A percentile compares a stretch with the other conserved stretches of the same genome.
Conservation (phyloP, 371 early-diverging fungal genomes). For the Mortierella sp. region DNA sequence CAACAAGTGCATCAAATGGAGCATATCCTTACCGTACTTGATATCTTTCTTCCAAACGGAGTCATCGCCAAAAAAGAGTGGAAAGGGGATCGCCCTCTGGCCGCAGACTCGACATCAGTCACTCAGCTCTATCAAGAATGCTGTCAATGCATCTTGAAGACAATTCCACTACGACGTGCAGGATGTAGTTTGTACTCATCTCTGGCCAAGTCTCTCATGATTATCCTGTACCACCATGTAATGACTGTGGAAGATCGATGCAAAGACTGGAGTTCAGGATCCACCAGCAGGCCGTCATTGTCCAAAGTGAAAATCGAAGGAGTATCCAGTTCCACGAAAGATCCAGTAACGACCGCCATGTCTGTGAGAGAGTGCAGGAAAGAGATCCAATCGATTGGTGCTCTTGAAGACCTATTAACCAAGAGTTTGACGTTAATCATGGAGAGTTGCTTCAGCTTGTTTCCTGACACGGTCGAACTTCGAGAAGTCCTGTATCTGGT, state of each 20-base stretch:
- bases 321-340: background rate
- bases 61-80: conserved; percentile 4
- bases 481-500: conserved; percentile 6
- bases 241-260: conserved; percentile 33
- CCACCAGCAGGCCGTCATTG: background rate
- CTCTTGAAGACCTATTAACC: conserved; percentile 20
- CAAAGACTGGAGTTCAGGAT: conserved; percentile 23
- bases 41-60: conserved; percentile 16
- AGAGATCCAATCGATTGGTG: conserved; percentile 13
- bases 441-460: conserved; percentile 4
- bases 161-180: conserved; percentile 4
- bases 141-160: conserved; percentile 20
- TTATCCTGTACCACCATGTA: conserved; percentile 28
- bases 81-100: background rate
- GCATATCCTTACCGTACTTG: conserved; percentile 11
- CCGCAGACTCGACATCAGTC: conserved; percentile 12
- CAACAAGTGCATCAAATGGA: conserved; percentile 8
- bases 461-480: conserved; percentile 8
- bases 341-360: background rate
- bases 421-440: conserved; percentile 14
- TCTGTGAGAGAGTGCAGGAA: conserved; percentile 22
- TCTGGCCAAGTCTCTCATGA: conserved; percentile 17
- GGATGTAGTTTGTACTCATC: conserved; percentile 3
- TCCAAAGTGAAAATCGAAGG: conserved; percentile 11
- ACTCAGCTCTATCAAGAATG: conserved; percentile 34